Evolutionary conservation across 257 asterid species (phyloP).

Genomic region (Nicotiana otophora): DNA sequence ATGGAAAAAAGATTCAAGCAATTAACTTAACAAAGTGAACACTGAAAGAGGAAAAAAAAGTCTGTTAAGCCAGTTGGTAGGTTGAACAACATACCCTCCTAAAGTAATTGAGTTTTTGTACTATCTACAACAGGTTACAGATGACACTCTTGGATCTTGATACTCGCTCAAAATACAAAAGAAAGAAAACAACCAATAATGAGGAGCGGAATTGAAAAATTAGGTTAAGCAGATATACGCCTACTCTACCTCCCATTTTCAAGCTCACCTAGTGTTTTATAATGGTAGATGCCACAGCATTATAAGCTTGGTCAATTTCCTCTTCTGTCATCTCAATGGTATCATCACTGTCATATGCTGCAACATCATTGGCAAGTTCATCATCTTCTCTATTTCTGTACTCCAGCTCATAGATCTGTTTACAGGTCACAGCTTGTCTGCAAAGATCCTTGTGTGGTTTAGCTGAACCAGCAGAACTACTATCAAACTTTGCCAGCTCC

Average conservation of each 20-base stretch:
- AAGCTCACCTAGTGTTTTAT: background rate
- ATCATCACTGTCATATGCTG: conserved; percentile 63
- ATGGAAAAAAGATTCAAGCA: background rate
- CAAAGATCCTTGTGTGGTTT: conserved; percentile 43
- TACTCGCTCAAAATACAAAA: background rate
- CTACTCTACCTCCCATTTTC: background rate
- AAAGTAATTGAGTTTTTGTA: background rate
- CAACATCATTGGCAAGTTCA: conserved; percentile 17
- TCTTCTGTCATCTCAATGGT: conserved; percentile 95
- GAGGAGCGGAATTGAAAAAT: background rate
- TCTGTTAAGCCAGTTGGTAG: background rate
- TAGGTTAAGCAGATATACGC: background rate
- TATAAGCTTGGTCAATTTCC: conserved; percentile 74
- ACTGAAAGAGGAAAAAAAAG: background rate
- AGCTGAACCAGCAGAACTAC: conserved; percentile 11
- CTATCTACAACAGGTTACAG: background rate
- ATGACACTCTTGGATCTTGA: background rate
- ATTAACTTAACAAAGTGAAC: background rate
- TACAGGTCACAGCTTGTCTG: conserved; percentile 59
- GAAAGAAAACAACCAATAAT: background rate
- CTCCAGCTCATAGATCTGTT: conserved; percentile 65
- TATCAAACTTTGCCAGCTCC: conserved; percentile 55
- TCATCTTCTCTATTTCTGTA: conserved; percentile 44
- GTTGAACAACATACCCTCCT: background rate
- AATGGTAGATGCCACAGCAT: conserved; percentile 28